phyloP scores from a whole-genome alignment of 1,139 yeast species.

The Candida buenavistaensis region DNA sequence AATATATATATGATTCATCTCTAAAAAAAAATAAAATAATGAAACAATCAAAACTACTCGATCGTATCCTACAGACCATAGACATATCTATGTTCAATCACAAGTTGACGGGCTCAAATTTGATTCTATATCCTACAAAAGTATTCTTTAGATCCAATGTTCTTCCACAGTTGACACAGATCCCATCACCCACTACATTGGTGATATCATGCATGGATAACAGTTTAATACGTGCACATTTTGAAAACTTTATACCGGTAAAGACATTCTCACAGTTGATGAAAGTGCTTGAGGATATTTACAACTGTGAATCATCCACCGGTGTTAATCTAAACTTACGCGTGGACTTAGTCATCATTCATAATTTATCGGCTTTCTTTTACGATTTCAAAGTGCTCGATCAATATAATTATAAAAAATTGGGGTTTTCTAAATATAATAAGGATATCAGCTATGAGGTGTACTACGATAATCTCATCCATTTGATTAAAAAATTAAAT shows the following conservation, averaged over 20 bases:
- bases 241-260: background rate
- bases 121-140: slow-evolving; percentile 9
- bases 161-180: slow-evolving; percentile 1
- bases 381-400: slow-evolving; percentile 30
- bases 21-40: slow-evolving; percentile 1
- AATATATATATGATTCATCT: slow-evolving; percentile 1
- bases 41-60: slow-evolving; percentile 10
- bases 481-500: slow-evolving; percentile 13
- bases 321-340: slow-evolving; percentile 1
- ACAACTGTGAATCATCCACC: slow-evolving; percentile 5
- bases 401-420: slow-evolving; percentile 12
- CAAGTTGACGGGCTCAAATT: slow-evolving; percentile 3
- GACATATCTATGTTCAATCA: too few species aligned
- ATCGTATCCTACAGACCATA: too few species aligned
- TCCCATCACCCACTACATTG: slow-evolving; percentile 1
- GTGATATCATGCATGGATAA: slow-evolving; percentile 10
- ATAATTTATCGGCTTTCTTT: slow-evolving; percentile 28
- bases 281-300: slow-evolving; percentile 2
- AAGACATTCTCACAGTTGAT: slow-evolving; percentile 8
- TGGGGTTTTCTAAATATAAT: slow-evolving; percentile 16
- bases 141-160: background rate
- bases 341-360: slow-evolving; percentile 6
- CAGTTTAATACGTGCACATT: background rate
- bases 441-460: slow-evolving; percentile 5
- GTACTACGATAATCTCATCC: slow-evolving; percentile 19